A percentile compares a stretch with the other conserved stretches of the same genome.
Conservation (phyloP, 495 filamentous ascomycete genomes). For the Talaromyces borbonicus region DNA sequence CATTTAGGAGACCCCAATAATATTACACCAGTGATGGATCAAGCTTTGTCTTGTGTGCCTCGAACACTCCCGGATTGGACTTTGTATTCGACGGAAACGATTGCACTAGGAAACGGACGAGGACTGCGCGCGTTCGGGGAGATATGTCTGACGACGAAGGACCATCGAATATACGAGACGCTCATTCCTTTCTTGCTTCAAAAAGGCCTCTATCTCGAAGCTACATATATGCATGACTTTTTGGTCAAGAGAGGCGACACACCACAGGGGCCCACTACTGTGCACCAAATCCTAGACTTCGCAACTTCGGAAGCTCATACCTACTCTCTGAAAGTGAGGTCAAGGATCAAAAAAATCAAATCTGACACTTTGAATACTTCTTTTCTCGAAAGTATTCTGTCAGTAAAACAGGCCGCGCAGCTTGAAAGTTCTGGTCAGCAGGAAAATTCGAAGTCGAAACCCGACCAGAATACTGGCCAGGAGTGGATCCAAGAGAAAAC, state of each 20-base stretch:
- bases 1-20: slow-evolving; percentile 22
- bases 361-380: background rate
- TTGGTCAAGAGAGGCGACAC: slow-evolving; percentile 39
- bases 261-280: slow-evolving; percentile 20
- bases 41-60: slow-evolving; percentile 13
- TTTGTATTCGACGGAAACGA: slow-evolving; percentile 2
- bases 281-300: background rate
- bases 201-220: slow-evolving; percentile 36
- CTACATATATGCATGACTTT: slow-evolving; percentile 51
- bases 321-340: slow-evolving; percentile 3
- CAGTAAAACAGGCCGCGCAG: background rate
- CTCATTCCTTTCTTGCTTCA: slow-evolving; percentile 48
- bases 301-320: background rate
- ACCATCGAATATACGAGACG: slow-evolving; percentile 48
- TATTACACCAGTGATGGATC: slow-evolving; percentile 25
- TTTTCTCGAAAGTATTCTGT: background rate
- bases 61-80: background rate
- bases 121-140: slow-evolving; percentile 33
- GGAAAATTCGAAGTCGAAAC: background rate
- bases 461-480: background rate
- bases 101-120: slow-evolving; percentile 9
- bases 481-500: slow-evolving; percentile 16
- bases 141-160: slow-evolving; percentile 32
- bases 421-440: background rate
- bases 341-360: background rate